These are phyloP conservation scores for Heterobasidion occidentale DNA, from an alignment of 1,284 basidiomycete genomes.

Conservation along the genomic window DNA sequence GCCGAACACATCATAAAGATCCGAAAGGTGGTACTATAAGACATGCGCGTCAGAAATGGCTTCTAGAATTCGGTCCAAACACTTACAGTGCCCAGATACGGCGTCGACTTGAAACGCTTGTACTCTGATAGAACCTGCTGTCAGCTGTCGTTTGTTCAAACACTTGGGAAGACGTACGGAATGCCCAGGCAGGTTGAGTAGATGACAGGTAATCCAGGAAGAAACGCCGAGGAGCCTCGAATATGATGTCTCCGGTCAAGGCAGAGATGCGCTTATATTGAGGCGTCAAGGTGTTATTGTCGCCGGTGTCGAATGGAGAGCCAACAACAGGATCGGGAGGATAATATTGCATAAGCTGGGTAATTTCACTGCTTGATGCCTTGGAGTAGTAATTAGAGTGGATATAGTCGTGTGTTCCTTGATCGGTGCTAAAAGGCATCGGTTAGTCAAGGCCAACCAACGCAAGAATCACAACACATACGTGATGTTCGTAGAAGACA, in stretches of 20 bases:
- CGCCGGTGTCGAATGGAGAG: conserved; percentile 45
- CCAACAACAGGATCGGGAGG: conserved; percentile 35
- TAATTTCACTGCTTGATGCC: conserved; percentile 20
- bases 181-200: conserved; percentile 11
- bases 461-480: not conserved
- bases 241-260: conserved; percentile 20
- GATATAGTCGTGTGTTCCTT: conserved; percentile 28
- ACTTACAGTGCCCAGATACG: conserved; percentile 10
- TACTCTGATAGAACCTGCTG: conserved; percentile 3
- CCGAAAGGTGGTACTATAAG: conserved; percentile 27
- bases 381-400: conserved; percentile 23
- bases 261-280: conserved; percentile 31
- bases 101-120: conserved; percentile 8
- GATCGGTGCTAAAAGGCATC: conserved; percentile 24
- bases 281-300: conserved; percentile 33
- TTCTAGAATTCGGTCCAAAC: not conserved
- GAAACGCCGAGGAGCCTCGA: conserved; percentile 12
- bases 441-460: not conserved
- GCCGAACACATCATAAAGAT: conserved; percentile 24
- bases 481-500: conserved; percentile 2
- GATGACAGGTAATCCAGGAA: conserved; percentile 6
- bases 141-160: not conserved
- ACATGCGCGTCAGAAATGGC: not conserved
- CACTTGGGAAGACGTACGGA: conserved; percentile 2
- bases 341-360: conserved; percentile 28